Evolutionary conservation across 2,329 filamentous ascomycete genomes (phyloP).

Genomic region (Epicoccum sorghinum): DNA sequence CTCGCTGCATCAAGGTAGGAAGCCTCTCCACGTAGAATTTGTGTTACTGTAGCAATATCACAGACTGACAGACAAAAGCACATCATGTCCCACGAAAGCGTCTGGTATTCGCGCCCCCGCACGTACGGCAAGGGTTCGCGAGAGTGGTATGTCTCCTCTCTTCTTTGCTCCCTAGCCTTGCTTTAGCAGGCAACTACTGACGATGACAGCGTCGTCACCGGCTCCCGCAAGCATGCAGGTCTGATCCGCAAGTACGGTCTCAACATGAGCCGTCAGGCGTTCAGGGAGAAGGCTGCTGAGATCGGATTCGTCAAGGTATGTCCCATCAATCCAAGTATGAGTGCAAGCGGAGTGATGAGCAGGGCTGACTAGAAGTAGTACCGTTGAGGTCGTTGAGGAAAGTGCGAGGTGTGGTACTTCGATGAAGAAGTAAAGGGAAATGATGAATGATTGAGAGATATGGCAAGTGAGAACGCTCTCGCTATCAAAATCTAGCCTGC

Average conservation of each 20-base stretch:
- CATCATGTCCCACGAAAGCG: slow-evolving; percentile 49
- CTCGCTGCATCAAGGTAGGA: too few relatives aligned
- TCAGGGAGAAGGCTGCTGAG: slow-evolving; percentile 69
- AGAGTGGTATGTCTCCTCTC: slow-evolving; percentile 68
- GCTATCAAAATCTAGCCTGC: too few relatives aligned
- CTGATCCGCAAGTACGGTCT: slow-evolving; percentile 99
- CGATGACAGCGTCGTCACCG: slow-evolving; percentile 32
- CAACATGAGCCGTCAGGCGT: slow-evolving; percentile 74
- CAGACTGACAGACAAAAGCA: neutral
- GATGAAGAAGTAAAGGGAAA: too few relatives aligned
- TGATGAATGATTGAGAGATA: too few relatives aligned
- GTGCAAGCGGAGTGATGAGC: neutral
- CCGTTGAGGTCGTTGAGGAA: neutral
- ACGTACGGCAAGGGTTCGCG: slow-evolving; percentile 95
- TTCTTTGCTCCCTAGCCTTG: neutral
- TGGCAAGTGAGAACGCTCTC: too few relatives aligned
- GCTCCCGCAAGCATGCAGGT: slow-evolving; percentile 66
- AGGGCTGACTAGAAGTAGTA: slow-evolving; percentile 1
- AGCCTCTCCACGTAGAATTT: too few relatives aligned
- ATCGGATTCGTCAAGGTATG: slow-evolving; percentile 70
- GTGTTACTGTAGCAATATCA: too few relatives aligned
- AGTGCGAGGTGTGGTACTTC: too few relatives aligned
- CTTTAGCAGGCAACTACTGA: neutral
- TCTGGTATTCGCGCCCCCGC: slow-evolving; percentile 97
- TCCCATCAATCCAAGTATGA: too few relatives aligned